Conservation (phyloP, 805 yeast genomes). For the Metschnikowia sp. region DNA sequence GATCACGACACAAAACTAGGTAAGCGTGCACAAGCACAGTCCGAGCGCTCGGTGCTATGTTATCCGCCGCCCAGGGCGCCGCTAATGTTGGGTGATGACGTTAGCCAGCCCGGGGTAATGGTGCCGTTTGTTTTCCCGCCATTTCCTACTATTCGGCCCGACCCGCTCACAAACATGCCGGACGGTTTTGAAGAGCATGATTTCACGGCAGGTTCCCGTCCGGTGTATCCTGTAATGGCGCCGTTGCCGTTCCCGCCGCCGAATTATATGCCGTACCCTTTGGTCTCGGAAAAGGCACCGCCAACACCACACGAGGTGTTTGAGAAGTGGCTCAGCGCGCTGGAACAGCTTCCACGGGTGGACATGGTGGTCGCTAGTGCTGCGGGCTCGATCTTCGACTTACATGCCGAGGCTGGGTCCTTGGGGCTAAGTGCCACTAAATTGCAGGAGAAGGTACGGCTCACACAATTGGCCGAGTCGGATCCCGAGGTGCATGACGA, state of each 20-base stretch:
- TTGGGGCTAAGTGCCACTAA: constrained; percentile 29
- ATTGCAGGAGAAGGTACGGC: constrained; percentile 14
- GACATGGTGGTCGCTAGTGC: constrained; percentile 48
- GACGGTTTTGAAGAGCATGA: background rate
- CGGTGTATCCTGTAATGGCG: constrained; percentile 22
- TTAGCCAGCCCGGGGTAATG: constrained; percentile 29
- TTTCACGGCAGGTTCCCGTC: background rate
- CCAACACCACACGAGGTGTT: constrained; percentile 37
- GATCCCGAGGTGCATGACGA: constrained; percentile 13
- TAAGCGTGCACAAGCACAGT: constrained; percentile 19
- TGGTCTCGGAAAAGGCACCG: constrained; percentile 33
- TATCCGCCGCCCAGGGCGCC: constrained; percentile 45
- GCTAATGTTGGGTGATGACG: background rate
- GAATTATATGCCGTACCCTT: constrained; percentile 44
- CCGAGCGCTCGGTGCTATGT: constrained; percentile 20
- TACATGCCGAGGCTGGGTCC: constrained; percentile 29
- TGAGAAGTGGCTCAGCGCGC: constrained; percentile 33
- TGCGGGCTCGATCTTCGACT: constrained; percentile 41
- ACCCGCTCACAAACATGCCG: constrained; percentile 9
- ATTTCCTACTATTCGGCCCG: constrained; percentile 29
- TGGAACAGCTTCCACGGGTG: constrained; percentile 33
- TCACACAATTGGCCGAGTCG: constrained; percentile 6
- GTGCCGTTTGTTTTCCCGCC: constrained; percentile 44
- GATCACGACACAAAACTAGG: constrained; percentile 23
- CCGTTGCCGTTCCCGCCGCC: constrained; percentile 46